Evolutionary conservation across 805 yeast species (phyloP).

Genomic region (Lachancea sp.): DNA sequence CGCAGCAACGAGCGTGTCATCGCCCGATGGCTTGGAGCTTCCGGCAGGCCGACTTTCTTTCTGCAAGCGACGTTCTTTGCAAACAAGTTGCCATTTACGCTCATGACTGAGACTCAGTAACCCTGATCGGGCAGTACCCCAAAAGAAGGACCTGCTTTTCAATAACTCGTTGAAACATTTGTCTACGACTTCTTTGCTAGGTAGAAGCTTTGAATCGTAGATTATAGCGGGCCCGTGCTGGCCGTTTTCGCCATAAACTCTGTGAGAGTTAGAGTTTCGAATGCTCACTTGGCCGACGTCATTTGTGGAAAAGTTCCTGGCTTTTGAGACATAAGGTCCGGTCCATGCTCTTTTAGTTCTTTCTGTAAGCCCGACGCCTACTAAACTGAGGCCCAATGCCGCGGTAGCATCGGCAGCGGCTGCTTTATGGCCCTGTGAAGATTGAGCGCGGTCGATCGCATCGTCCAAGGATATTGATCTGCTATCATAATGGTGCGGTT

Average conservation of each 20-base stretch:
- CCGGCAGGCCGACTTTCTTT: neutral
- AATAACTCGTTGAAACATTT: constrained; percentile 18
- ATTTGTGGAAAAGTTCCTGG: constrained; percentile 8
- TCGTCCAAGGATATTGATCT: constrained; percentile 16
- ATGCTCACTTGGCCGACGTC: neutral
- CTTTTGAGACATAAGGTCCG: constrained; percentile 5
- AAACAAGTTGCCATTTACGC: constrained; percentile 30
- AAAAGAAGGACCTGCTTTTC: constrained; percentile 21
- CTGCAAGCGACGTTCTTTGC: constrained; percentile 12
- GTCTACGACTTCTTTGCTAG: constrained; percentile 20
- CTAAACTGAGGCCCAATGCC: constrained; percentile 17
- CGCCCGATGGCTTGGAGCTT: neutral
- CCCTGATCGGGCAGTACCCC: constrained; percentile 24
- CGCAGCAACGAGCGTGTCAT: neutral
- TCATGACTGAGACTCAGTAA: constrained; percentile 17
- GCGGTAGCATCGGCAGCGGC: constrained; percentile 7
- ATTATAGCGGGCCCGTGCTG: neutral
- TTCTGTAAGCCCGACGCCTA: constrained; percentile 13
- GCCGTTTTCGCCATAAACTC: neutral
- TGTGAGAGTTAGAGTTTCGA: neutral
- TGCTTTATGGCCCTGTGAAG: neutral
- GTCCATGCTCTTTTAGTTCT: neutral
- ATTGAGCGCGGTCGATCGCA: constrained; percentile 7
- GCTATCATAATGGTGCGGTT: constrained; percentile 13
- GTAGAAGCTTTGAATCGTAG: constrained; percentile 12